A percentile compares a stretch with the other conserved stretches of the same genome.
These are phyloP conservation scores for Zygosaccharomyces lentus DNA, from an alignment of 805 yeast genomes.

Conservation along the genomic window DNA sequence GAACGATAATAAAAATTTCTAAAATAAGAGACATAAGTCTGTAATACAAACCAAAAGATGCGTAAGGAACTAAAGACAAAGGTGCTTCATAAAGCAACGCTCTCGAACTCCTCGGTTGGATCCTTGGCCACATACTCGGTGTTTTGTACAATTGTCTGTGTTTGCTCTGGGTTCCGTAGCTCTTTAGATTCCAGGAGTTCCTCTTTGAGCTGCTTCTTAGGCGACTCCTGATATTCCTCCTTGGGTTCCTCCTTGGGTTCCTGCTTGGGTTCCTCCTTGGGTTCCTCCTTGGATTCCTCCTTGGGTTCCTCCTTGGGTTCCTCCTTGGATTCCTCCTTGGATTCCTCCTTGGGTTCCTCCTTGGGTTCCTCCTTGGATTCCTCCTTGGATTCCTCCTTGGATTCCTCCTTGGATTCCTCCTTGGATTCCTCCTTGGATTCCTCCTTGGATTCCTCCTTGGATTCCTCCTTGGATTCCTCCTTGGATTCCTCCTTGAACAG, in stretches of 20 bases:
- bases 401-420: conserved; percentile 6
- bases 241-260: conserved; percentile 8
- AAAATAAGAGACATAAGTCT: conserved; percentile 3
- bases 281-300: conserved; percentile 12
- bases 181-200: conserved; percentile 3
- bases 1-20: neutral
- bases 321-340: conserved; percentile 4
- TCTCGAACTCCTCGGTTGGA: conserved; percentile 29
- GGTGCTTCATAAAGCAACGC: conserved; percentile 25
- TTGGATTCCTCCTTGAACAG: conserved; percentile 4
- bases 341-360: conserved; percentile 13
- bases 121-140: conserved; percentile 1
- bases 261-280: conserved; percentile 4
- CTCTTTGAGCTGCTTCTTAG: neutral
- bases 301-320: neutral
- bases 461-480: conserved; percentile 10
- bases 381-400: conserved; percentile 9
- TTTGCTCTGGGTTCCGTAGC: neutral
- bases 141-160: conserved; percentile 5
- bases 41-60: conserved; percentile 6
- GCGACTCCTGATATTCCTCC: conserved; percentile 11
- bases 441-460: conserved; percentile 5
- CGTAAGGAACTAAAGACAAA: conserved; percentile 2
- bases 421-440: conserved; percentile 9
- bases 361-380: conserved; percentile 10